Percentiles rank a stretch among this genome's conserved stretches.
These are phyloP conservation scores for Ceratocystis colombiana DNA, from an alignment of 2,329 filamentous ascomycete genomes.

Conservation along the genomic window DNA sequence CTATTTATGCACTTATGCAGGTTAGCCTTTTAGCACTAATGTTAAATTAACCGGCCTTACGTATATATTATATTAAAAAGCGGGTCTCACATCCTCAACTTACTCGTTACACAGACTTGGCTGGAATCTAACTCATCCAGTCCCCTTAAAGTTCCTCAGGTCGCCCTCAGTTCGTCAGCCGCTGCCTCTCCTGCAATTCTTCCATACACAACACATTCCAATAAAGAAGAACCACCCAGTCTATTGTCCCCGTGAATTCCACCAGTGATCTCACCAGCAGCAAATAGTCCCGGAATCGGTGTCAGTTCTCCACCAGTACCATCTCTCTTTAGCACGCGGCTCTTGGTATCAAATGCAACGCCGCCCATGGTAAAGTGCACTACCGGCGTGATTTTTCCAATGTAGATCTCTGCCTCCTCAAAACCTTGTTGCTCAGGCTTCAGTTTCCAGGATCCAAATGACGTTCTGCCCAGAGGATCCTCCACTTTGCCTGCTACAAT, in stretches of 20 bases:
- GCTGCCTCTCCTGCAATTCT: constrained; percentile 45
- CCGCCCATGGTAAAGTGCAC: constrained; percentile 60
- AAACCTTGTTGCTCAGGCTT: constrained; percentile 35
- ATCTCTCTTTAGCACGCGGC: constrained; percentile 40
- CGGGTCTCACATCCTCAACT: background rate
- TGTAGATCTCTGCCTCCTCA: constrained; percentile 44
- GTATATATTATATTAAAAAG: background rate
- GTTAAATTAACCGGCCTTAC: background rate
- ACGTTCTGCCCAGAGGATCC: constrained; percentile 40
- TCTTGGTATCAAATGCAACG: constrained; percentile 45
- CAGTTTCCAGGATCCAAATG: constrained; percentile 48
- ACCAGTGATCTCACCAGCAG: constrained; percentile 54
- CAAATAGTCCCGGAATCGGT: constrained; percentile 49
- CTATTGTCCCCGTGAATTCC: constrained; percentile 55
- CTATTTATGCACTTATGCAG: background rate
- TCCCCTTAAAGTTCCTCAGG: background rate
- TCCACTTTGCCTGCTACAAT: constrained; percentile 34
- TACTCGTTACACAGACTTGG: constrained; percentile 3
- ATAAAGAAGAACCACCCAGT: constrained; percentile 49
- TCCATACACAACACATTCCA: constrained; percentile 57
- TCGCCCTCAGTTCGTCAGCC: constrained; percentile 29
- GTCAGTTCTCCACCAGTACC: constrained; percentile 31
- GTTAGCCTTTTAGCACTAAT: background rate
- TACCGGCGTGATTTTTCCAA: constrained; percentile 52
- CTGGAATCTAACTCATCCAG: background rate